Base-by-base conservation (phyloP, 179 eudicot species). In the Beta lomatogona region DNA sequence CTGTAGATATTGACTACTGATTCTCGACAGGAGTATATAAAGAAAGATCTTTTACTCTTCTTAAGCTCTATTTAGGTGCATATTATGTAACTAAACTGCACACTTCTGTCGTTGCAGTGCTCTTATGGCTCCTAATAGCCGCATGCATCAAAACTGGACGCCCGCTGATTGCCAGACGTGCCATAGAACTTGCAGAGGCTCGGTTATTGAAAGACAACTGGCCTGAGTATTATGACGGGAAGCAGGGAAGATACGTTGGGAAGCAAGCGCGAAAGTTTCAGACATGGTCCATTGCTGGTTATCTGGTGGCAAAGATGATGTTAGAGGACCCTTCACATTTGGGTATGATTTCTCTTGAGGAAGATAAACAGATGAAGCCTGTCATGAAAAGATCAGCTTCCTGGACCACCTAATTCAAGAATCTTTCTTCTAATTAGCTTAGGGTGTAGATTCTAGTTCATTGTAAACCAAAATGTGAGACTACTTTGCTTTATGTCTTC, bases 181-280 rank as follows among this genome's bases (percentile, higher is more conserved):
- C 97, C 46, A 90, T 93, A 75, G 92, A 91, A 18, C 88, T 93
- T 12, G 90, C 91, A 2, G 97, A 93, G 76, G 44, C 86, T 21
- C 85, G 93, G 73, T 70, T 93, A 48, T 69, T 86, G 72, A 89
- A 86, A 66, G 97, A 92, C 83, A 82, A 80, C 52, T 92, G 97
- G 97, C 97, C 97, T 0, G 94, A 93, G 86, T 93, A 91, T 52
- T 93, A 93, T 52, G 97, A 92, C 4, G 97, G 97, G 25, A 93
- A 91, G 81, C 86, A 46, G 1, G 97, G 94, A 22, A 82, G 94
- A 31, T 93, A 72, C 22, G 64, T 91, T 1, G 97, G 97, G 71
- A 93, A 93, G 71, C 97, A 93, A 85, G 91, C 97, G 2, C 89
- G 97, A 0, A 93, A 91, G 81, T 57, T 12, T 79, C 97, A 93